Percentiles rank a stretch among this genome's conserved stretches.
phyloP scores from a whole-genome alignment of 2,329 filamentous ascomycete species.

The Cladophialophora exuberans region DNA sequence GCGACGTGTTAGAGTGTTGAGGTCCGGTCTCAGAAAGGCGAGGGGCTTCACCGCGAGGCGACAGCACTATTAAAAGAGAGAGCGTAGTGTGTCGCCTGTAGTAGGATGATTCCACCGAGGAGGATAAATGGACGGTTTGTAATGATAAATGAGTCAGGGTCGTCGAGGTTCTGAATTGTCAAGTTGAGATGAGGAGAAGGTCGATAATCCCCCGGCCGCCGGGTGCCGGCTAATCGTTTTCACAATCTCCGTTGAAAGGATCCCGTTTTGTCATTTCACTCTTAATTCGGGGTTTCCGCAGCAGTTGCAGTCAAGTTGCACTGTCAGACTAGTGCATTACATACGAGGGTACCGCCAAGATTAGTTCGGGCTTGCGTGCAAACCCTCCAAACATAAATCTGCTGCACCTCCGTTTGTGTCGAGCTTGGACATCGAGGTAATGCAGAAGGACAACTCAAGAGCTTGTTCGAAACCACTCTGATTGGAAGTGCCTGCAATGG shows the following conservation, averaged over 20 bases:
- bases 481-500: conserved; percentile 63
- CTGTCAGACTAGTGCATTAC: neutral
- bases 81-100: conserved; percentile 21
- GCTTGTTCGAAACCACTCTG: neutral
- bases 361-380: neutral
- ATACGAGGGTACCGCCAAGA: neutral
- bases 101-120: neutral
- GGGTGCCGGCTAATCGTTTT: conserved; percentile 17
- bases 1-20: neutral
- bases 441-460: neutral
- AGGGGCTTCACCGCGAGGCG: too few species aligned
- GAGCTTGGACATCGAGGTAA: neutral
- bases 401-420: neutral
- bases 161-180: conserved; percentile 2
- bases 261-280: neutral
- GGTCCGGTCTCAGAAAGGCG: neutral
- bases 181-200: conserved; percentile 10
- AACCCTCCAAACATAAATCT: neutral
- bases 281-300: too few species aligned
- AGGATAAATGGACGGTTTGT: neutral
- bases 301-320: neutral
- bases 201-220: neutral
- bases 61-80: neutral
- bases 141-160: conserved; percentile 6
- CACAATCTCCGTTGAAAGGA: conserved; percentile 9